These are phyloP conservation scores for Parastagonospora nodorum DNA, from an alignment of 2,329 filamentous ascomycete species.

Conservation along the genomic window DNA sequence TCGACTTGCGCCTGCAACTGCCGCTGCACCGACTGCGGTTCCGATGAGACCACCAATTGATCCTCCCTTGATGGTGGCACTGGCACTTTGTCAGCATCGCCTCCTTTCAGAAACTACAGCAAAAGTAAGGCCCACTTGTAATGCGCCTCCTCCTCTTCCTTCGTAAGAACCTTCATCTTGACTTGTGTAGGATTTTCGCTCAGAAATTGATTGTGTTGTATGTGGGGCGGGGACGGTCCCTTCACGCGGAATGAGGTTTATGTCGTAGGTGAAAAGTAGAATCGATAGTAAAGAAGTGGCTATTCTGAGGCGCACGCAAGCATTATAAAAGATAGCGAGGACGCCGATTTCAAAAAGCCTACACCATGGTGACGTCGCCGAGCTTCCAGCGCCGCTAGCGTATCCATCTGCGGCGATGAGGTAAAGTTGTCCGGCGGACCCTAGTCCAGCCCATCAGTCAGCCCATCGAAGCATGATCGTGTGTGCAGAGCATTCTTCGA, in stretches of 20 bases:
- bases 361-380: conserved; percentile 47
- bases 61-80: conserved; percentile 79
- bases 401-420: conserved; percentile 20
- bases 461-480: conserved; percentile 11
- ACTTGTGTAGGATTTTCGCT: conserved; percentile 1
- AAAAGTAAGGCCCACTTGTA: conserved; percentile 62
- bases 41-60: conserved; percentile 73
- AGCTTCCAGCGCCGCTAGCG: conserved; percentile 31
- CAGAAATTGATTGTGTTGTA: background rate
- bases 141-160: conserved; percentile 88
- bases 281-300: background rate
- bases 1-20: conserved; percentile 68
- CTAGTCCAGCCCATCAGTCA: conserved; percentile 11
- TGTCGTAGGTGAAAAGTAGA: background rate
- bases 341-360: conserved; percentile 19
- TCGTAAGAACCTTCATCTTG: conserved; percentile 90
- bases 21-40: conserved; percentile 67
- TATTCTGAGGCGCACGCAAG: conserved; percentile 14
- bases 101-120: background rate
- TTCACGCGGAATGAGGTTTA: background rate
- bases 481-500: background rate
- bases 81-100: conserved; percentile 34
- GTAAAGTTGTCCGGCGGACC: conserved; percentile 29
- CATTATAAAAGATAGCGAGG: conserved; percentile 33
- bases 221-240: background rate